Base-by-base conservation (phyloP, 1,284 basidiomycete species). In the Tausonia pullulans region DNA sequence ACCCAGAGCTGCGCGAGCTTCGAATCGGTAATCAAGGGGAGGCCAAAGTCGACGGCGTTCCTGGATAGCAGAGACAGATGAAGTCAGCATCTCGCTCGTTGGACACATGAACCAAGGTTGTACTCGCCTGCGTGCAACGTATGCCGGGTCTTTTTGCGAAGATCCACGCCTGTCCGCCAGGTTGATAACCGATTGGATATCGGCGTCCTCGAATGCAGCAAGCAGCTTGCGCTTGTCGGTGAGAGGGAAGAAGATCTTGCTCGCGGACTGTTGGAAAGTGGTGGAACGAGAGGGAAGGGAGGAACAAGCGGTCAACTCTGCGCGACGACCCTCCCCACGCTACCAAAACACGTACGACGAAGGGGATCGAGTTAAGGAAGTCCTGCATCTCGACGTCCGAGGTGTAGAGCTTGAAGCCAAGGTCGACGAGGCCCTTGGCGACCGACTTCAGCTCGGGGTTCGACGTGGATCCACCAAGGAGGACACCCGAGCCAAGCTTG, bases 231-330 rank as follows among this genome's bases (percentile, higher is more conserved):
- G 83, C 82, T 98, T 98, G 79, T 99, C 96, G 16, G 52, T 88
- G 67, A 89, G 88, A 9, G 96, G 96, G 85, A 99, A 97, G 77
- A 91, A 85, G 73, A 99, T 98, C 66, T 87, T 85, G 80, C 93
- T 90, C 64, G 85, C 87, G 27, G 27, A 27, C 27, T 27, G 27
- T 27, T 27, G 27, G 27, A 27, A 27, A 27, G 27, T 27, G 27
- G 61, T 81, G 75, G 62, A 89, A 82, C 61, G 46, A 2, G 27
- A 27, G 27, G 27, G 27, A 27, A 2, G 27, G 27, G 27, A 27
- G 2, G 27, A 27, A 27, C 1, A 27, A 27, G 27, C 27, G 27
- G 27, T 27, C 27, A 27, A 27, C 27, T 1, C 27, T 27, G 27
- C 27, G 27, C 27, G 27, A 27, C 27, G 27, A 27, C 27, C 27